A percentile compares a stretch with the other conserved stretches of the same genome.
These are phyloP conservation scores for Calonectria montana DNA, from an alignment of 2,329 filamentous ascomycete species.

Conservation along the genomic window DNA sequence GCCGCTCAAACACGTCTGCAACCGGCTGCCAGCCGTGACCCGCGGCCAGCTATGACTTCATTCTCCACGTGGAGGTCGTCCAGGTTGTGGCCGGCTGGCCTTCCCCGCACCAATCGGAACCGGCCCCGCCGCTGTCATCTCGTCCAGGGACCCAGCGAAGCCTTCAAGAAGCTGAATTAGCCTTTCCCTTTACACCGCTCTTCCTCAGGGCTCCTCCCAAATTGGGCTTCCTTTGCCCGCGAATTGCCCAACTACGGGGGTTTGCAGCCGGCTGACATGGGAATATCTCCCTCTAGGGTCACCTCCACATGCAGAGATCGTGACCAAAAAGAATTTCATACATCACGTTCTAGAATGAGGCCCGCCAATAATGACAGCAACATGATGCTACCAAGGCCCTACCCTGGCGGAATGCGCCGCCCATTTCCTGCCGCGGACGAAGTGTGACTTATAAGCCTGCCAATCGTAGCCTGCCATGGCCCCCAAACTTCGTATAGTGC, in stretches of 20 bases:
- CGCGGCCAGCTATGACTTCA: conserved; percentile 2
- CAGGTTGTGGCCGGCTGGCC: neutral
- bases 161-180: neutral
- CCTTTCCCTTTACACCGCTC: conserved; percentile 8
- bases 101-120: conserved; percentile 4
- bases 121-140: neutral
- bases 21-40: neutral
- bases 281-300: neutral
- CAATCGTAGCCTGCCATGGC: neutral
- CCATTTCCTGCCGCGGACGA: neutral
- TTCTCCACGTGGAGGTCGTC: neutral
- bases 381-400: neutral
- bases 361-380: neutral
- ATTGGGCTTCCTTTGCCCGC: neutral
- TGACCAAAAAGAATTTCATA: conserved; percentile 4
- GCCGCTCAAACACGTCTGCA: neutral
- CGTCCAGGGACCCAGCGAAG: neutral
- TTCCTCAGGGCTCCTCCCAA: neutral
- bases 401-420: neutral
- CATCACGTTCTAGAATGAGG: neutral
- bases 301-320: neutral
- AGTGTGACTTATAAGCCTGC: neutral
- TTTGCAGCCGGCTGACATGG: neutral
- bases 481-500: neutral
- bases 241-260: neutral